These are phyloP conservation scores for Scedosporium aurantiacum DNA, from an alignment of 2,329 filamentous ascomycete genomes.

Conservation along the genomic window DNA sequence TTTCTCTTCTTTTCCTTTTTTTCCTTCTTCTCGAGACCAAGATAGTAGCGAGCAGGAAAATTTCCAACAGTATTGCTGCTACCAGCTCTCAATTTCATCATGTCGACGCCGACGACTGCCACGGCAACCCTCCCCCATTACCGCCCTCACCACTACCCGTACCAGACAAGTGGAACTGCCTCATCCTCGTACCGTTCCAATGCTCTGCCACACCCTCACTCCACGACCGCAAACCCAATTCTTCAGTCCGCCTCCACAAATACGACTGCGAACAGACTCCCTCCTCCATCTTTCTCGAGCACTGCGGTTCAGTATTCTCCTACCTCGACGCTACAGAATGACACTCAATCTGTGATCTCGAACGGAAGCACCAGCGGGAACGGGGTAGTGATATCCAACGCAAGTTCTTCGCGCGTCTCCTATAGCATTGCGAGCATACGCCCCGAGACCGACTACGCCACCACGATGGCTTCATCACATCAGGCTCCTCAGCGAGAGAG, in stretches of 20 bases:
- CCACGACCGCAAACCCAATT: slow-evolving; percentile 20
- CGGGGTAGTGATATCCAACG: slow-evolving; percentile 5
- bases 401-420: slow-evolving; percentile 15
- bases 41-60: neutral
- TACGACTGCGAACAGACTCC: slow-evolving; percentile 23
- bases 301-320: slow-evolving; percentile 6
- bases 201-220: slow-evolving; percentile 7
- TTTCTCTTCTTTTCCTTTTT: neutral
- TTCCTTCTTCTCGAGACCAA: neutral
- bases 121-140: slow-evolving; percentile 53
- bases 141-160: slow-evolving; percentile 54
- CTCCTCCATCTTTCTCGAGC: slow-evolving; percentile 17
- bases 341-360: slow-evolving; percentile 5
- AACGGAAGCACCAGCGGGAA: neutral
- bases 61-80: neutral
- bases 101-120: slow-evolving; percentile 75
- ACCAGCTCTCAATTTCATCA: slow-evolving; percentile 23
- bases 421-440: slow-evolving; percentile 13
- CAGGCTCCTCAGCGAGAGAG: slow-evolving; percentile 6
- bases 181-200: slow-evolving; percentile 21
- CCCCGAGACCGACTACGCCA: neutral
- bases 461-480: slow-evolving; percentile 1
- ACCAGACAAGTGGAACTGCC: slow-evolving; percentile 33
- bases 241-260: slow-evolving; percentile 23
- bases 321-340: neutral